Base-by-base conservation (phyloP, 2,329 filamentous ascomycete species). In the Fusarium continuum region DNA sequence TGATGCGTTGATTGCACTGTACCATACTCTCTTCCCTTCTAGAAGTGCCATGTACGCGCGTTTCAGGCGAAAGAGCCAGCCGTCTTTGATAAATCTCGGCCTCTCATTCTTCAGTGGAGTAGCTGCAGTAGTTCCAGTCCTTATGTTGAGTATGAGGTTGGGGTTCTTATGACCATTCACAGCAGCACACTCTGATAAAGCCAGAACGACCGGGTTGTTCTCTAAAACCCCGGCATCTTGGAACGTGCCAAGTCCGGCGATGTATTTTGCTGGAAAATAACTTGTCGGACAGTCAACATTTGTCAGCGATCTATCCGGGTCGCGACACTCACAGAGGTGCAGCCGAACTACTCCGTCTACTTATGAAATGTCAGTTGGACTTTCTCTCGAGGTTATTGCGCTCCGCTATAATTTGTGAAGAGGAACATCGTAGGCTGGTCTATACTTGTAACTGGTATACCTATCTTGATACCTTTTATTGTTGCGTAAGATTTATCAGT, bases 101-200 rank as follows among this genome's bases (percentile, higher is more conserved):
- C 22, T 16, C 35, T 19, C 13, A 22, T 54, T 41, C n/a, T 8
- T 9, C 4, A 40, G 22, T 13, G 50, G 41, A 13, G 17, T 20
- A n/a, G 38, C 17, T 10, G 41, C 32, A 11, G 41, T 20, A 6
- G 41, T 39, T 19, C 50, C 50, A 20, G 50, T 54, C 11, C 50
- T 41, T 39, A 54, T 14, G 5, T 54, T 54, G 25, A 54, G 36
- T 11, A 54, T 34, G 13, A 54, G 34, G 50, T 54, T 41, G 16
- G 50, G 50, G 14, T 47, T 16, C 17, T 11, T 16, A 7, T 40
- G 20, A 13, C 20, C 26, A 34, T 26, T 20, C 6, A 17, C 31
- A 3, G 50, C 50, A 1, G 40, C 40, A 36, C 47, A 54, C 22
- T 54, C 50, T 1, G 50, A 34, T 6, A 54, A 29, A 14, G 34